A percentile compares a stretch with the other conserved stretches of the same genome.
Evolutionary conservation across 2,329 filamentous ascomycete genomes (phyloP).

Genomic region (Didymella keratinophila): DNA sequence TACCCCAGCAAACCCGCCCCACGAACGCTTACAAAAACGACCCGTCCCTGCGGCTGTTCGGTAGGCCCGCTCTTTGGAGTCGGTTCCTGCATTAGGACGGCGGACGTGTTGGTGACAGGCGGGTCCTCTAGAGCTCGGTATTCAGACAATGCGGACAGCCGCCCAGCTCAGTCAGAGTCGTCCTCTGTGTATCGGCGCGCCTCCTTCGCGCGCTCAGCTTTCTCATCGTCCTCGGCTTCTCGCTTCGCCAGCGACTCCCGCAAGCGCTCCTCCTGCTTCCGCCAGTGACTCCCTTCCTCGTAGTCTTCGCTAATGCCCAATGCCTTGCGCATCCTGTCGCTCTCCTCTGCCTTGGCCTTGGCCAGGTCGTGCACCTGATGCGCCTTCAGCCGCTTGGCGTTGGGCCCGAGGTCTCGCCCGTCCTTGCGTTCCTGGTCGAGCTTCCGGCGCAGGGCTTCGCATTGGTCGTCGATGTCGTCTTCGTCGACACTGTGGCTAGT

Average conservation of each 20-base stretch:
- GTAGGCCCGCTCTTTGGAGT: background rate
- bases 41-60: background rate
- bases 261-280: slow-evolving; percentile 77
- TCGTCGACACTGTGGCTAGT: slow-evolving; percentile 71
- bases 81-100: slow-evolving; percentile 19
- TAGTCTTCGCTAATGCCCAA: slow-evolving; percentile 87
- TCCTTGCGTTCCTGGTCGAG: slow-evolving; percentile 60
- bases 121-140: no score
- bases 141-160: background rate
- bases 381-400: slow-evolving; percentile 73
- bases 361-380: slow-evolving; percentile 97
- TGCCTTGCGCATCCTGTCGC: slow-evolving; percentile 83
- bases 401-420: slow-evolving; percentile 46
- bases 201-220: slow-evolving; percentile 34
- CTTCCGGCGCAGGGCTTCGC: slow-evolving; percentile 70
- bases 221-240: slow-evolving; percentile 47
- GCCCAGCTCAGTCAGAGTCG: slow-evolving; percentile 37
- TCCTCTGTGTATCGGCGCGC: slow-evolving; percentile 37
- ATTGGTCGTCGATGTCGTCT: slow-evolving; percentile 85
- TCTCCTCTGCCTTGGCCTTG: slow-evolving; percentile 95
- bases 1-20: background rate
- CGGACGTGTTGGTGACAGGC: no score
- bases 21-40: background rate
- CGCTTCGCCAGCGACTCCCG: slow-evolving; percentile 54
- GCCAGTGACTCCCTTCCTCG: slow-evolving; percentile 86